Base-by-base conservation (phyloP, 192 early-diverging fungal species). In the Mortierella hygrophila region DNA sequence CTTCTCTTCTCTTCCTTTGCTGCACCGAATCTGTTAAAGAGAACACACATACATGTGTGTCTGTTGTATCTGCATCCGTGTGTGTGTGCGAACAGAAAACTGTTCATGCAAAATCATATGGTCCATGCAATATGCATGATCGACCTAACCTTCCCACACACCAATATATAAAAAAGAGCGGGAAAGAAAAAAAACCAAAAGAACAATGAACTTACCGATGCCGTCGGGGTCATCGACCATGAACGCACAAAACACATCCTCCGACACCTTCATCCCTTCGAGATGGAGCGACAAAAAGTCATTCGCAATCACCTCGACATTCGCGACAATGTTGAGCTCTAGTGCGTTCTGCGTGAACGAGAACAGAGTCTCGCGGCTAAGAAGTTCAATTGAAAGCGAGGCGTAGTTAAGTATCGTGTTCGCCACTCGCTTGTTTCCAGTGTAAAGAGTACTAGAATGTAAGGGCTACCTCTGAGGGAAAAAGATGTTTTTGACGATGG, bases 261-360 rank as follows among this genome's bases (percentile, higher is more conserved):
- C 74, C 23, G 90, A 92, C 21, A 94, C 85, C 54, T 78, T 70
- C 57, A 94, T 87, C 18, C 88, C 89, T 18, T 86, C 82, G 70
- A 90, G 90, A 4, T 80, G 70, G 44, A 71, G 88, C 41, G 86
- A 85, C 70, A 90, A 63, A 77, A 94, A 95, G 55, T 94, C 92
- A 11, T 89, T 78, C 38, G 89, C 84, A 76, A 94, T 92, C 3
- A 90, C 86, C 16, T 90, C 89, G 7, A 90, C 80, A 55, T 92
- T 91, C 5, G 93, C 93, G 21, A 95, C 88, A 72, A 95, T 92
- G 47, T 92, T 93, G 0, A 95, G 88, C 54, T 95, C 94, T 68
- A 92, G 88, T 15, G 93, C 88, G 85, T 94, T 95, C 74, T 95
- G 94, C 5, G 94, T 94, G 78, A 91, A 91, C 29, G 89, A 91